Base-by-base conservation (phyloP, 2,329 filamentous ascomycete genomes). In the Aspergillus udagawae region DNA sequence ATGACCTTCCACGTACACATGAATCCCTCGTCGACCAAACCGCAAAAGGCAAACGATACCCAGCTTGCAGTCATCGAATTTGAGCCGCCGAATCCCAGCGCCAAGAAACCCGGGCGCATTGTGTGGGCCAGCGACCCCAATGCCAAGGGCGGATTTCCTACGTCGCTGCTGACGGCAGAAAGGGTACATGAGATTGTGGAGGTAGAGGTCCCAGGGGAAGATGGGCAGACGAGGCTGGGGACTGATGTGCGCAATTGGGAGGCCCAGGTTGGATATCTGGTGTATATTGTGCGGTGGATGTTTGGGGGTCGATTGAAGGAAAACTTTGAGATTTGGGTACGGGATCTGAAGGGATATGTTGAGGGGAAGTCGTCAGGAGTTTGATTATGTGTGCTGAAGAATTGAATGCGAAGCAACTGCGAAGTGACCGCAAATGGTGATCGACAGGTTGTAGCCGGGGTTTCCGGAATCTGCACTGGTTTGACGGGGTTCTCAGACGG, bases 181-280 rank as follows among this genome's bases (percentile, higher is more conserved):
- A 67, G 78, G 10, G 75, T 79, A n/a, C 78, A 80, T 60, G 79
- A 81, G 67, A 67, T 82, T 38, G 66, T 67, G 21, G 76, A 77
- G 55, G 65, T 71, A 6, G 70, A 70, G 35, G 67, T 62, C 4
- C 32, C 51, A 6, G 59, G 27, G 3, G 53, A 54, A 14, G 51
- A 55, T 23, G 62, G 59, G 10, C 27, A 23, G 29, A 25, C 12
- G 42, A 57, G 50, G 41, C 69, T 51, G 47, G 64, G 65, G 60
- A 70, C 63, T 52, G 66, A 74, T 67, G 64, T 74, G 61, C 65
- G 70, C 55, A 79, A 75, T 57, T 81, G 79, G 79, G 75, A 80
- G 65, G 70, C 68, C 4, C 78, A 80, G 64, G 65, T 62, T 12
- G 79, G 79, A 6, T 67, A 72, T 55, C 45, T 75, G 52, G 77